A percentile compares a stretch with the other conserved stretches of the same genome.
Conservation (phyloP, 2,329 filamentous ascomycete genomes). For the Xylaria sp. region DNA sequence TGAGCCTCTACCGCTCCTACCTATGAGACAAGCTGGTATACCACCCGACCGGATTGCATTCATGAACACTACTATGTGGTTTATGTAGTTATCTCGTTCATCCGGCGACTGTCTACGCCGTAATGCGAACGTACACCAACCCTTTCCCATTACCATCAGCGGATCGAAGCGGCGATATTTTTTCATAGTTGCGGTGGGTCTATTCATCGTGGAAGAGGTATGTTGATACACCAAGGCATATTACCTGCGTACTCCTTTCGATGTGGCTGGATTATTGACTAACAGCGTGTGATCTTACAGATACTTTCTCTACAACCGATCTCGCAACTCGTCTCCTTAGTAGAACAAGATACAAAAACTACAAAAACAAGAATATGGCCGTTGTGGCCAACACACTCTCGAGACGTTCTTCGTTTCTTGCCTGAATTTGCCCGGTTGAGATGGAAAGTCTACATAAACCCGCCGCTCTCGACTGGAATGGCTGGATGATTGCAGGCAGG, state of each 20-base stretch:
- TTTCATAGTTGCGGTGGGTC: neutral
- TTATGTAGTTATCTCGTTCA: slow-evolving; percentile 40
- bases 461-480: no score
- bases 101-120: neutral
- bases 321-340: no score
- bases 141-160: no score
- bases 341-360: no score
- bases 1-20: slow-evolving; percentile 38
- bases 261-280: neutral
- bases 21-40: slow-evolving; percentile 31
- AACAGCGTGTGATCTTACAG: neutral
- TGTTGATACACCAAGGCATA: neutral
- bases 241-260: neutral
- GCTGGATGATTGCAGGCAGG: no score
- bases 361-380: no score
- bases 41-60: slow-evolving; percentile 25
- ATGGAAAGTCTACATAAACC: neutral
- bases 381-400: no score
- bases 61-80: slow-evolving; percentile 52
- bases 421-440: slow-evolving; percentile 7
- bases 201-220: neutral
- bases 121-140: no score
- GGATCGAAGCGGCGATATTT: no score
- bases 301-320: neutral
- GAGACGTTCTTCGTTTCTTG: no score